Evolutionary conservation across 2,329 filamentous ascomycete genomes (phyloP).

Genomic region (Trichoderma harzianum): DNA sequence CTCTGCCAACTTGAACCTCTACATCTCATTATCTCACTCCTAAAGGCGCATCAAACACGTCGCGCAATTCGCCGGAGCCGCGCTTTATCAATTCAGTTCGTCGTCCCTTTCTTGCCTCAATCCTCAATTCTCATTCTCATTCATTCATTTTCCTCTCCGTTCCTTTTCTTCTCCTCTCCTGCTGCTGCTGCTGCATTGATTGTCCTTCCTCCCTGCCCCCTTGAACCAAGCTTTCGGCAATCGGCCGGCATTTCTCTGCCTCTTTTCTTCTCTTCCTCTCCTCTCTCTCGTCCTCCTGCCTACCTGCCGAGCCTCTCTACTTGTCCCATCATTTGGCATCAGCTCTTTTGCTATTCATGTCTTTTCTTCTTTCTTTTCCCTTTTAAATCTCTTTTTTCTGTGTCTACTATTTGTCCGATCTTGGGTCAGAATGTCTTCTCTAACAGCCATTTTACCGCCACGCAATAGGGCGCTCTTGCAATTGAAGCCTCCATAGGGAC

Average conservation of each 20-base stretch:
- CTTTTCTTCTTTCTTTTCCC: conserved; percentile 24
- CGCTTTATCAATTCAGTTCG: conserved; percentile 36
- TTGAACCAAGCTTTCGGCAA: conserved; percentile 10
- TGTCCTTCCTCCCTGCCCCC: conserved; percentile 13
- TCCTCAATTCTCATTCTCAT: conserved; percentile 20
- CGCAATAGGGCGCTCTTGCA: conserved; percentile 43
- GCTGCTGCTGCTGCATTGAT: neutral
- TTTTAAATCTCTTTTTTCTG: conserved; percentile 20
- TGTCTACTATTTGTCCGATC: conserved; percentile 24
- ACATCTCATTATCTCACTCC: conserved; percentile 2
- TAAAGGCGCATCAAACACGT: conserved; percentile 24
- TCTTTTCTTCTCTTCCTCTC: neutral
- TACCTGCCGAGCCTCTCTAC: conserved; percentile 1
- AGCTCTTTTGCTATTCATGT: conserved; percentile 22
- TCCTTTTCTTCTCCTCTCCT: conserved; percentile 13
- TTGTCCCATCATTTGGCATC: neutral
- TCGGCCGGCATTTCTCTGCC: conserved; percentile 19
- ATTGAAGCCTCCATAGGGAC: conserved; percentile 16
- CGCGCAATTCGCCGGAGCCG: conserved; percentile 26
- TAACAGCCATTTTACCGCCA: conserved; percentile 54
- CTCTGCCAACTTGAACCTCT: conserved; percentile 18
- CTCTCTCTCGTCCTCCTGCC: conserved; percentile 5
- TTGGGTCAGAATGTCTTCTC: conserved; percentile 47
- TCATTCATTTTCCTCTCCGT: conserved; percentile 3
- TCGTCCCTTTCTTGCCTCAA: conserved; percentile 23